Evolutionary conservation across 352 stramenopile species (phyloP), one percentile per base, ranked within the genome.

Genomic region (Pythium oligandrum): DNA sequence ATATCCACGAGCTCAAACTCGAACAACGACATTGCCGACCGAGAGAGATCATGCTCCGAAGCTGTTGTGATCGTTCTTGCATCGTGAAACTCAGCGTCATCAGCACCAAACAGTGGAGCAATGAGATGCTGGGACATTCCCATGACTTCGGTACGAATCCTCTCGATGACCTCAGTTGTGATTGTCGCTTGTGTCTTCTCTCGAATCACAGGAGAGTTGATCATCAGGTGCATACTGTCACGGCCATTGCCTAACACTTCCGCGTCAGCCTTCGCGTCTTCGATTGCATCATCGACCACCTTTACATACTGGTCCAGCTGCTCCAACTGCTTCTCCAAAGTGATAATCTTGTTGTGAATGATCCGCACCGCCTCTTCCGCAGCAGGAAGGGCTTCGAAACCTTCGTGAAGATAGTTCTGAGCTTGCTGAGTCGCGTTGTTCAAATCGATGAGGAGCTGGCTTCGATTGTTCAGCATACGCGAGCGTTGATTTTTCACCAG

Each of bases 1-100:
- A 95, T 61, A 65, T 93, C 83, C 45, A 92, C 75, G 6, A 95
- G 48, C 48, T 95, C 85, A 61, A 95, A 93, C 51, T 93, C 78
- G 47, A 95, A 91, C 38, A 91, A 55, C 1, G 80, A 72, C 44
- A 77, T 55, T 5, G 72, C 78, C 5, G 74, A 84, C 7, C 63
- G 76, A 6, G 79, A 80, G 68, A 86, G 77, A 51, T 86, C 79
- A 49, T 67, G 64, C 51, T 78, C 64, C 32, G 57, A 54, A 52
- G 34, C 58, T 60, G 68, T 55, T 38, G 64, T 67, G 4, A 70
- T 65, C 43, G 73, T 71, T 54, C 80, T 59, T 6, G 84, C 84
- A 55, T 94, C 84, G 65, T 91, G 82, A 55, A 94, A 94, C 57
- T 90, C 81, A 10, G 84, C 84, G 58, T 94, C 68, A 36, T 94